phyloP scores from a whole-genome alignment of 2,329 filamentous ascomycete species.

The Pseudopithomyces maydicus region DNA sequence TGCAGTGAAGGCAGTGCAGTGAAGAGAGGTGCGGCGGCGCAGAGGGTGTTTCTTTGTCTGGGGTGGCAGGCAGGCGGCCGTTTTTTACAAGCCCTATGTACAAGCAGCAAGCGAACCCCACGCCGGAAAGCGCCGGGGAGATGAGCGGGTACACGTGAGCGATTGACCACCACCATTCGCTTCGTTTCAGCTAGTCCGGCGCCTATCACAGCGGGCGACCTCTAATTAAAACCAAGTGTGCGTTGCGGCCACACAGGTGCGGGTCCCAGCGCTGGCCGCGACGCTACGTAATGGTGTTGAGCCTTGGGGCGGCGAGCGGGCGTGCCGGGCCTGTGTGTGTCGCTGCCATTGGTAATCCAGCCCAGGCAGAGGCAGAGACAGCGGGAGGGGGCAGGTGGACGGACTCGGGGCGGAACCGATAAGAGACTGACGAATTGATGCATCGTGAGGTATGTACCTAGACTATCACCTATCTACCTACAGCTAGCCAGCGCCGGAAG shows the following conservation, averaged over 20 bases:
- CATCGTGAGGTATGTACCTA: too few species aligned
- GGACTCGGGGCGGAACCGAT: too few species aligned
- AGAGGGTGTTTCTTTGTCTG: neutral
- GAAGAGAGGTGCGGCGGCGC: neutral
- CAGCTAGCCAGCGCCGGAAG: too few species aligned
- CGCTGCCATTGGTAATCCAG: too few species aligned
- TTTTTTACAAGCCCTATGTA: neutral
- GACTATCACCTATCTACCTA: too few species aligned
- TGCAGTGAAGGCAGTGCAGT: neutral
- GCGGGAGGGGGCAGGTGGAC: too few species aligned
- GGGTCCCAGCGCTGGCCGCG: neutral
- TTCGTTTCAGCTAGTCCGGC: neutral
- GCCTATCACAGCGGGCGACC: neutral
- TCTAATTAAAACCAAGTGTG: neutral
- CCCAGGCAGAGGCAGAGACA: too few species aligned
- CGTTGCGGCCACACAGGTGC: neutral
- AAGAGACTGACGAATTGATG: too few species aligned
- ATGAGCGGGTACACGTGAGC: slow-evolving; percentile 2
- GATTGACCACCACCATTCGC: neutral
- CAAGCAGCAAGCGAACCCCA: slow-evolving; percentile 1
- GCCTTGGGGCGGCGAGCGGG: too few species aligned
- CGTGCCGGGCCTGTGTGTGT: too few species aligned
- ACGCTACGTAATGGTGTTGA: too few species aligned
- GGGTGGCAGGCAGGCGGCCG: neutral
- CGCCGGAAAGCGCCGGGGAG: slow-evolving; percentile 1